These are phyloP conservation scores for Eucommia ulmoides DNA, from an alignment of 257 asterid genomes.

Conservation along the genomic window DNA sequence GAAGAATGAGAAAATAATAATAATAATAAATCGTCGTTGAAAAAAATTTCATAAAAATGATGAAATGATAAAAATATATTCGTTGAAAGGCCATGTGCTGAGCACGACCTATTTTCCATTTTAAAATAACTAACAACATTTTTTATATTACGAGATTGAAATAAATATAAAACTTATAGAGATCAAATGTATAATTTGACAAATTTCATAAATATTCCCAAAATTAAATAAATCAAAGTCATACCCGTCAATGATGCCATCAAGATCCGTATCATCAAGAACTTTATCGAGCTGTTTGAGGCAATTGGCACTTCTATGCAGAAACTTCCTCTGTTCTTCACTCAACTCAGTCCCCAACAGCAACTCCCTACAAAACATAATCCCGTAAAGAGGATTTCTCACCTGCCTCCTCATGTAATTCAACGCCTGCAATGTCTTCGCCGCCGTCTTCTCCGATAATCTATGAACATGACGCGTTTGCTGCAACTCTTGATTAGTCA, in stretches of 20 bases:
- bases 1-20: no score
- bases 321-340: constrained; percentile 56
- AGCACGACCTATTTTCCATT: no score
- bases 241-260: constrained; percentile 81
- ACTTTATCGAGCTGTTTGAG: constrained; percentile 75
- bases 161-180: no score
- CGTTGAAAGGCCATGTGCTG: no score
- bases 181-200: no score
- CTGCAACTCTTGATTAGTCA: constrained; percentile 89
- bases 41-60: no score
- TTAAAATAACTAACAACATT: no score
- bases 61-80: no score
- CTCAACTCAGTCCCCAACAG: constrained; percentile 65
- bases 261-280: constrained; percentile 92
- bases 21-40: no score
- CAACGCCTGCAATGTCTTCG: constrained; percentile 55
- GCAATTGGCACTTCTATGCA: constrained; percentile 54
- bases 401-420: constrained; percentile 79
- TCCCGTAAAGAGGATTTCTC: constrained; percentile 80
- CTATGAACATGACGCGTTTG: constrained; percentile 84
- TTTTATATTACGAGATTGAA: no score
- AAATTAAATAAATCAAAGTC: no score
- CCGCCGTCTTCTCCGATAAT: constrained; percentile 62
- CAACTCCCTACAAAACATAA: constrained; percentile 66
- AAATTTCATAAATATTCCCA: no score